Evolutionary conservation across 495 filamentous ascomycete species (phyloP).

Genomic region (Hypoxylon fuscum): DNA sequence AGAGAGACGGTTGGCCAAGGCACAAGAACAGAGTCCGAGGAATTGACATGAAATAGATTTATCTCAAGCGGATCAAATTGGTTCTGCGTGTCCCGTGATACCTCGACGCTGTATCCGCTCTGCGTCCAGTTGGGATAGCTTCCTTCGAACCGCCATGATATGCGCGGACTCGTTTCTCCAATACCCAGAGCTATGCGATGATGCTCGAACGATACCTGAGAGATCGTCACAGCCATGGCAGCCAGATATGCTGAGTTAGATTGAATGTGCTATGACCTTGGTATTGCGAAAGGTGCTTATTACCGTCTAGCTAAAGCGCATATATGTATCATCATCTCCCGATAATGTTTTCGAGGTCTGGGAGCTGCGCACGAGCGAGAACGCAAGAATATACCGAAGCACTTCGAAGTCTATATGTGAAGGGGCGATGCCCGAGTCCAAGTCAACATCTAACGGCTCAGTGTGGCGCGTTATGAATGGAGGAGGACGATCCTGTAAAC

Average conservation of each 20-base stretch:
- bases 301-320: not conserved
- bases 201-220: conserved; percentile 44
- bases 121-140: conserved; percentile 37
- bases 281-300: not conserved
- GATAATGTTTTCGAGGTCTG: not conserved
- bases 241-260: not conserved
- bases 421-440: too few relatives aligned
- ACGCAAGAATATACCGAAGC: too few relatives aligned
- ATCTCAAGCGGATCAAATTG: conserved; percentile 8
- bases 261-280: not conserved
- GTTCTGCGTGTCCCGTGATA: conserved; percentile 20
- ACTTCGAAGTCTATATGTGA: too few relatives aligned
- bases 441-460: too few relatives aligned
- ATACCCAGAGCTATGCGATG: conserved; percentile 43
- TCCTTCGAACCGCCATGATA: conserved; percentile 46
- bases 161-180: conserved; percentile 37
- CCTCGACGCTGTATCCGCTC: conserved; percentile 38
- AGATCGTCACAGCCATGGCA: conserved; percentile 41
- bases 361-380: not conserved
- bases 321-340: not conserved
- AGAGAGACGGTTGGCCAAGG: conserved; percentile 61
- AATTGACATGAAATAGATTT: conserved; percentile 40
- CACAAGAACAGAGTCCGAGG: conserved; percentile 54
- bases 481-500: not conserved
- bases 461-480: too few relatives aligned